These are phyloP conservation scores for Saccharomyces hybrid DNA, from an alignment of 1,139 yeast genomes.

Conservation along the genomic window DNA sequence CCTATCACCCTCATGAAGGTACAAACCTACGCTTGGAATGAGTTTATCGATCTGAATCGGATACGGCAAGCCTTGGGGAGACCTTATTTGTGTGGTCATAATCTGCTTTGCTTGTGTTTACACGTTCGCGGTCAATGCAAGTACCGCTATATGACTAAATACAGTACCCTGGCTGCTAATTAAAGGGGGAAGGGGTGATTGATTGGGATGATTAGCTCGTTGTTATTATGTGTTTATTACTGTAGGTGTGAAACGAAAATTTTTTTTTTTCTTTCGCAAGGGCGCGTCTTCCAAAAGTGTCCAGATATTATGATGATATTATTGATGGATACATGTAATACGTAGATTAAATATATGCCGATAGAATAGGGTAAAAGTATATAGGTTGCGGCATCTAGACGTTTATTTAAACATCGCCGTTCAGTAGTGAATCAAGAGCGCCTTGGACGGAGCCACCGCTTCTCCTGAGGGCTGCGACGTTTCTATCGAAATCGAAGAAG, in stretches of 20 bases:
- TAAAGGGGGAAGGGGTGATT: neutral
- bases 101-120: neutral
- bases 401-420: slow-evolving; percentile 35
- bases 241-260: neutral
- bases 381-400: neutral
- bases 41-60: slow-evolving; percentile 31
- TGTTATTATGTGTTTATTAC: neutral
- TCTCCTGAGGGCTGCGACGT: slow-evolving; percentile 85
- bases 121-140: slow-evolving; percentile 1
- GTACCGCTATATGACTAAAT: neutral
- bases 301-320: neutral
- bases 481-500: slow-evolving; percentile 85
- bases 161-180: neutral
- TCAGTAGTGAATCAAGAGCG: slow-evolving; percentile 81
- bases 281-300: neutral
- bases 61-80: slow-evolving; percentile 31
- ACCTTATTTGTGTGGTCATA: slow-evolving; percentile 28
- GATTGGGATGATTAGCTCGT: neutral
- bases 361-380: neutral
- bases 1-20: slow-evolving; percentile 27
- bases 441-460: slow-evolving; percentile 97
- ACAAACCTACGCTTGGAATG: slow-evolving; percentile 23
- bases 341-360: neutral
- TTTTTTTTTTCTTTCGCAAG: neutral
- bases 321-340: slow-evolving; percentile 1